These are phyloP conservation scores for Gossypium schwendimanii DNA, from an alignment of 441 rosid genomes.

Conservation along the genomic window DNA sequence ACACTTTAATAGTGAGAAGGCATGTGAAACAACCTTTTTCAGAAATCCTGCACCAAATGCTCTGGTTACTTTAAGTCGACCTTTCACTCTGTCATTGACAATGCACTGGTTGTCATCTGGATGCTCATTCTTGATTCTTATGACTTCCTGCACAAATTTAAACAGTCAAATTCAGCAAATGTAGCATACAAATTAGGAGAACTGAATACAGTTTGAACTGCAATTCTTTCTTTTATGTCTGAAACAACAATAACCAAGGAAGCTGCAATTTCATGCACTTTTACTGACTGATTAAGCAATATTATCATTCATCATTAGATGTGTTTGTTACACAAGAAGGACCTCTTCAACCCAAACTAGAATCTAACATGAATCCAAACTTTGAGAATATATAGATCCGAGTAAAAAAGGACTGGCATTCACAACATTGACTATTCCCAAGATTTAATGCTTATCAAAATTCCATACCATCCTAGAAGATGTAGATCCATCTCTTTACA, in stretches of 20 bases:
- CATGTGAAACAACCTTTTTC: conserved; percentile 51
- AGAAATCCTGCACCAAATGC: conserved; percentile 98
- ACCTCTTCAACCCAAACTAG: not conserved
- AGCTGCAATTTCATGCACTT: not conserved
- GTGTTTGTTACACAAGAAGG: not conserved
- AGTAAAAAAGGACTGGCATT: not conserved
- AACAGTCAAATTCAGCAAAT: not conserved
- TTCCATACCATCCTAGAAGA: conserved; percentile 6
- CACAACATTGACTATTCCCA: not conserved
- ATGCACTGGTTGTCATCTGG: conserved; percentile 92
- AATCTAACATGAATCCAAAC: not conserved
- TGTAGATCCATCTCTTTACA: not conserved
- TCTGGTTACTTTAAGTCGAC: conserved; percentile 92
- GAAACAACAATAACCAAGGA: not conserved
- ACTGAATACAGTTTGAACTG: not conserved
- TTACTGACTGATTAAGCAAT: not conserved
- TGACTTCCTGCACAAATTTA: conserved; percentile 58
- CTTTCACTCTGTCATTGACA: conserved; percentile 89
- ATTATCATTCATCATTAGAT: not conserved
- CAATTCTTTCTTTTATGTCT: not conserved
- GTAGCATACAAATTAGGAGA: not conserved
- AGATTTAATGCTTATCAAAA: not conserved
- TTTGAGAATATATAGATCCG: not conserved
- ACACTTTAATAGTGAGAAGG: not conserved
- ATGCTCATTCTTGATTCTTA: conserved; percentile 88